Evolutionary conservation across 805 yeast species (phyloP), one percentile per base, ranked within the genome.

Genomic region (Cyberlindnera galapagoensis): DNA sequence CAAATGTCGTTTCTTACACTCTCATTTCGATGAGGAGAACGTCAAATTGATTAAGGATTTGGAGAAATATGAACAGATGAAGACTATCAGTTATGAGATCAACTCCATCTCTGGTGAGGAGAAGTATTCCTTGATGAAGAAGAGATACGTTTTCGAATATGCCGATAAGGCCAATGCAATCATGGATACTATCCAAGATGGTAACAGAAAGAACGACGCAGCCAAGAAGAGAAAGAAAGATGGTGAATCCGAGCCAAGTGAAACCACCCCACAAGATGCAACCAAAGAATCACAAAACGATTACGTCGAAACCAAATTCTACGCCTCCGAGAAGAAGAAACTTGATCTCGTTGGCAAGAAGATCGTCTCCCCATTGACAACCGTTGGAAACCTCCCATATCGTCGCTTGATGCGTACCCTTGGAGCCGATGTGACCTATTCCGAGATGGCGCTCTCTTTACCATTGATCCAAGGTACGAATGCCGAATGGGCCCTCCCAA

Each of bases 401-500:
- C 80, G 99, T 57, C 71, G 97, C 47, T 67, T 92, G 39, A 88
- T 92, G 96, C 81, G 79, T 49, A 69, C 80, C 2, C 58, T 86
- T 21, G 97, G 97, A 12, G 95, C 95, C 9, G 97, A 92, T 49
- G 71, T 87, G 12, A 92, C 98, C 0, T 92, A 84, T 54, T 73
- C 88, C 24, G 99, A 92, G 61, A 92, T 92, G 98, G 97, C 97
- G 0, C 65, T 92, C 22, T 64, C 83, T 3, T 62, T 84, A 31
- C 97, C 97, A 1, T 62, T 92, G 33, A 62, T 92, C 17, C 95
- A 85, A 54, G 98, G 97, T 18, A 71, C 80, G 12, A 86, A 86
- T 54, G 75, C 94, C 3, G 99, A 92, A 57, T 92, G 99, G 99
- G 99, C 99, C 0, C 65, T 92, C 28, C 86, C 95, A 14, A 83